A percentile compares a stretch with the other conserved stretches of the same genome.
Evolutionary conservation across 2,329 filamentous ascomycete species (phyloP).

Genomic region (Fusarium algeriense): DNA sequence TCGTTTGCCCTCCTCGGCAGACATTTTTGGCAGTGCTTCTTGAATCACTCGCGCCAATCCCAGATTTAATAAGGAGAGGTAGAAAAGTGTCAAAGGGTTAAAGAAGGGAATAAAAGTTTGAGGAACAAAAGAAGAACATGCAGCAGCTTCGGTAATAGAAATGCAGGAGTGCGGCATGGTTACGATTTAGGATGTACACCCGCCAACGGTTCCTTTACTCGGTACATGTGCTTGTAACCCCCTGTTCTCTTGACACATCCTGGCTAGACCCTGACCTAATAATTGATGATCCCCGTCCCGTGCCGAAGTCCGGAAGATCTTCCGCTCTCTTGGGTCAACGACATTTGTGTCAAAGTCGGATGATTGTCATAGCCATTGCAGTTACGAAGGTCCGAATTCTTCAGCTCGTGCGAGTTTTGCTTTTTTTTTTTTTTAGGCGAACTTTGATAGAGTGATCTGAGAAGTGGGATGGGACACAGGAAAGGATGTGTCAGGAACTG

Average conservation of each 20-base stretch:
- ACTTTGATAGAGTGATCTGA: background rate
- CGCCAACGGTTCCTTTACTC: constrained; percentile 1
- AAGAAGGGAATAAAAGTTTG: background rate
- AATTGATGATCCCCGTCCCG: constrained; percentile 1
- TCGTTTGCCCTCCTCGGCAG: constrained; percentile 23
- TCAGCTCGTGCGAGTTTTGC: background rate
- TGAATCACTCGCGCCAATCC: too few relatives aligned
- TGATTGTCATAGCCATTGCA: background rate
- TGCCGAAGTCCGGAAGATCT: constrained; percentile 3
- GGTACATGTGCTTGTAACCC: background rate
- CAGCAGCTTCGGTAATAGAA: constrained; percentile 13
- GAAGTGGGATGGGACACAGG: background rate
- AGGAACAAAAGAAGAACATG: constrained; percentile 7
- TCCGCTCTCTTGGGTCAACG: background rate
- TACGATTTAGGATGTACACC: background rate
- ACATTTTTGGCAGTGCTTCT: constrained; percentile 13
- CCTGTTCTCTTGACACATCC: background rate
- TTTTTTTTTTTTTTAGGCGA: background rate
- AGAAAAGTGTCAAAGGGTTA: background rate
- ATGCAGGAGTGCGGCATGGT: constrained; percentile 27
- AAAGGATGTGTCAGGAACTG: background rate
- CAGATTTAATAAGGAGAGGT: background rate
- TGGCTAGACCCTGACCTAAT: background rate
- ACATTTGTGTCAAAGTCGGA: background rate
- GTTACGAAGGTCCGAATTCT: background rate